Evolutionary conservation across 164 flowering plant species (phyloP).

Genomic region (Nelumbo lutea): DNA sequence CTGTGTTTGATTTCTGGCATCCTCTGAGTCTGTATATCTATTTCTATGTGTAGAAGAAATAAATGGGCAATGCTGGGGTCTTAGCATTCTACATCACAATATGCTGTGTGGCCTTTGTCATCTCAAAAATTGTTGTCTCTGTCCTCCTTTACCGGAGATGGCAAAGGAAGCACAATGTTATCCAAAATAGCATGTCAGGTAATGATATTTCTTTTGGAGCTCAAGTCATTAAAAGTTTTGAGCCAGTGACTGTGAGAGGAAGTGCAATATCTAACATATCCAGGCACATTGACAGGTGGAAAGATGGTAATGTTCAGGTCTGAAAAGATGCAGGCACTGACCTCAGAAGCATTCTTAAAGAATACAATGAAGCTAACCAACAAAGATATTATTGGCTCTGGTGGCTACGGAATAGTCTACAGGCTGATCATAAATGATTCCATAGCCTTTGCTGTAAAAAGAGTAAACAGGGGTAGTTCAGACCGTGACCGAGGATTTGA

Average conservation of each 20-base stretch:
- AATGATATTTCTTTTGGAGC: neutral
- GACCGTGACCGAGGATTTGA: conserved; percentile 80
- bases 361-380: conserved; percentile 63
- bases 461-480: conserved; percentile 52
- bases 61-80: conserved; percentile 45
- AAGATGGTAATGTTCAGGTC: conserved; percentile 85
- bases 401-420: conserved; percentile 86
- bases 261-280: neutral
- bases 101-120: conserved; percentile 55
- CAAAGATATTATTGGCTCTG: conserved; percentile 82
- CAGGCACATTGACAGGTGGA: conserved; percentile 44
- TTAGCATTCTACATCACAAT: conserved; percentile 63
- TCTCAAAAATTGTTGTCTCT: conserved; percentile 59
- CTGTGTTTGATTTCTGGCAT: neutral
- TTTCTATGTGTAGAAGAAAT: conserved; percentile 13
- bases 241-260: neutral
- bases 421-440: conserved; percentile 46
- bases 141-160: conserved; percentile 69
- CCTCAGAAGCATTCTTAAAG: conserved; percentile 54
- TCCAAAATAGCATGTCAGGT: conserved; percentile 64
- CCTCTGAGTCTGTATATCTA: conserved; percentile 1
- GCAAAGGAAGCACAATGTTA: conserved; percentile 54
- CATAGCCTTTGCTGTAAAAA: conserved; percentile 71
- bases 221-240: neutral
- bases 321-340: conserved; percentile 43